Conservation (phyloP, 176 grass and related monocot species). For the Phoenix roebelenii region DNA sequence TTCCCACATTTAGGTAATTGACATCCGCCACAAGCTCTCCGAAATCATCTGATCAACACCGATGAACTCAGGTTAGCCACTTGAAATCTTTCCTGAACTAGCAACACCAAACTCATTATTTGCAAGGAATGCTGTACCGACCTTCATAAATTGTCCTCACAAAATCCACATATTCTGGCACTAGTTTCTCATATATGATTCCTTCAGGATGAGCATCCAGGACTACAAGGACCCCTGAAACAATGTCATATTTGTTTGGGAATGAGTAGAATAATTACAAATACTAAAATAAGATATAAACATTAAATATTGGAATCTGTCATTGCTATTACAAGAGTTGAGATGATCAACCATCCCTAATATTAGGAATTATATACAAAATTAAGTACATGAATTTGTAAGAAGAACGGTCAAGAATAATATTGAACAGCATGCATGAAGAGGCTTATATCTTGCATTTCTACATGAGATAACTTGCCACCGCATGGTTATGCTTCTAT, state of each 20-base stretch:
- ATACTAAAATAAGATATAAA: not conserved
- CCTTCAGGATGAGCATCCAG: slow-evolving; percentile 71
- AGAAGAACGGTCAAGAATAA: too few relatives aligned
- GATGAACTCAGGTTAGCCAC: slow-evolving; percentile 1
- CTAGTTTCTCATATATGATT: slow-evolving; percentile 77
- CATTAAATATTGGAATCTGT: not conserved
- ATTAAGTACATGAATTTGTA: too few relatives aligned
- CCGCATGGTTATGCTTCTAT: too few relatives aligned
- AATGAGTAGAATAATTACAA: slow-evolving; percentile 1
- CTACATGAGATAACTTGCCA: too few relatives aligned
- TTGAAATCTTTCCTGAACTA: not conserved
- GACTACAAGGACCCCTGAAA: slow-evolving; percentile 59
- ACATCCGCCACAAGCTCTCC: slow-evolving; percentile 47
- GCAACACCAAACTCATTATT: not conserved
- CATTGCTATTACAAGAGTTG: too few relatives aligned
- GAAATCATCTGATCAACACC: slow-evolving; percentile 45
- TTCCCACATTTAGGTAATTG: slow-evolving; percentile 69
- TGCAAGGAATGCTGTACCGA: slow-evolving; percentile 9
- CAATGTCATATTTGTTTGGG: slow-evolving; percentile 12
- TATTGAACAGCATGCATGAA: too few relatives aligned
- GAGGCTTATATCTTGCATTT: too few relatives aligned
- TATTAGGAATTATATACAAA: too few relatives aligned
- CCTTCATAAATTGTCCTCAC: slow-evolving; percentile 81
- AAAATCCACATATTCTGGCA: slow-evolving; percentile 60
- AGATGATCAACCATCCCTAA: too few relatives aligned